phyloP scores from a whole-genome alignment of 192 early-diverging fungal genomes.

The Chytriomyces sp. region DNA sequence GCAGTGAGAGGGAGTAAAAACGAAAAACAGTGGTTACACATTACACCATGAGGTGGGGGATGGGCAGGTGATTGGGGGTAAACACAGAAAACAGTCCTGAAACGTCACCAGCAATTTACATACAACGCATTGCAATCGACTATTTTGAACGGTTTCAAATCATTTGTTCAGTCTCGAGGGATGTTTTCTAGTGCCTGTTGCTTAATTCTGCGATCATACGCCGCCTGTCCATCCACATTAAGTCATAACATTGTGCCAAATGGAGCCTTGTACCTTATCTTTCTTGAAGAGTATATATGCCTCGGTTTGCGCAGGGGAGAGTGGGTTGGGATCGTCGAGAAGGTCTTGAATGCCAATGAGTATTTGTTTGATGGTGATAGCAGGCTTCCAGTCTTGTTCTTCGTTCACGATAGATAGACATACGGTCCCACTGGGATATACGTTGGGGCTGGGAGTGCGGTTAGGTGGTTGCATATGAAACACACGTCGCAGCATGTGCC shows the following conservation, averaged over 20 bases:
- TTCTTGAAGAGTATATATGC: slow-evolving; percentile 80
- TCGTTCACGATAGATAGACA: slow-evolving; percentile 96
- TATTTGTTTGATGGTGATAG: slow-evolving; percentile 97
- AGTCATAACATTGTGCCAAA: neutral
- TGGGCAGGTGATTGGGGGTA: no score
- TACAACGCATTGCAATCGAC: no score
- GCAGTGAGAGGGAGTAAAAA: no score
- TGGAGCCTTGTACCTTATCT: slow-evolving; percentile 28
- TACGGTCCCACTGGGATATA: slow-evolving; percentile 97
- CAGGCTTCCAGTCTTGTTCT: slow-evolving; percentile 76
- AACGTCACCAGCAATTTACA: no score
- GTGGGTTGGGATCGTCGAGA: slow-evolving; percentile 88
- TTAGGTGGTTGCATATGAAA: no score
- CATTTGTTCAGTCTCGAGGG: slow-evolving; percentile 21
- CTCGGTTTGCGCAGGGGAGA: slow-evolving; percentile 83
- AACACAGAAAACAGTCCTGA: no score
- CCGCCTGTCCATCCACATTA: neutral
- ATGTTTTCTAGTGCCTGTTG: slow-evolving; percentile 22
- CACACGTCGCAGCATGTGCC: no score
- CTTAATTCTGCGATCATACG: slow-evolving; percentile 23
- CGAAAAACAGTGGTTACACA: no score
- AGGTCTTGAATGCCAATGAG: slow-evolving; percentile 89
- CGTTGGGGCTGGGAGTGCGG: slow-evolving; percentile 67
- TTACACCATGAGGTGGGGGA: no score
- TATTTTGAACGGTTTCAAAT: no score